Base-by-base conservation (phyloP, 371 early-diverging fungal genomes). In the Sporodiniella umbellata region DNA sequence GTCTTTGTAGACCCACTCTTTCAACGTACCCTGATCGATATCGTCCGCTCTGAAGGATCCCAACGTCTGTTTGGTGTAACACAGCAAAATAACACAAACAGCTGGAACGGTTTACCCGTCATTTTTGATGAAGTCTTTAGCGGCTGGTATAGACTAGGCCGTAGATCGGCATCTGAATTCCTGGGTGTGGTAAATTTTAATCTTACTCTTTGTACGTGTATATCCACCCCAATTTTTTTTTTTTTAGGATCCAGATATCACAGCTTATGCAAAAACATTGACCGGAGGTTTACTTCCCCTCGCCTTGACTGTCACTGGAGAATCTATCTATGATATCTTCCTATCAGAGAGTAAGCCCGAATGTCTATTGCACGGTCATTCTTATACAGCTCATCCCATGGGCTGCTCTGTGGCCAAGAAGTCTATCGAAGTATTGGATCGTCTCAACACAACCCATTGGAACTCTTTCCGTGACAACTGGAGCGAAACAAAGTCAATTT, bases 91-190 rank as follows among this genome's bases (percentile, higher is more conserved):
- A 50, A 58, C 33, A 33, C 8, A 40, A 31, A 60, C 23, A 58
- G 60, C 12, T 84, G 83, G 84, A 61, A 75, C 56, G 79, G 82
- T 21, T 39, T 90, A 12, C 89, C 92, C 30, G 80, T 91, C 4
- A 81, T 93, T 25, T 86, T 85, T 64, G 93, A 93, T 70, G 93
- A 93, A 62, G 88, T 91, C 14, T 90, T 90, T 68, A 78, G 84
- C 31, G 93, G 93, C 8, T 80, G 89, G 75, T 86, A 84, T 66
- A 71, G 93, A 37, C 70, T 89, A 2, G 92, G 92, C 17, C 65
- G 74, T 25, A 62, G 70, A 44, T 68, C 81, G 17, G 90, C 84
- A 8, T 69, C 84, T 1, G 81, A 84, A 49, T 76, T 85, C 59
- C 57, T 89, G 15, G 83, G 82, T 52, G 81, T 83, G 62, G 84